These are phyloP conservation scores for Zanthoxylum bungeanum DNA, from an alignment of 345 rosid genomes.

Conservation along the genomic window DNA sequence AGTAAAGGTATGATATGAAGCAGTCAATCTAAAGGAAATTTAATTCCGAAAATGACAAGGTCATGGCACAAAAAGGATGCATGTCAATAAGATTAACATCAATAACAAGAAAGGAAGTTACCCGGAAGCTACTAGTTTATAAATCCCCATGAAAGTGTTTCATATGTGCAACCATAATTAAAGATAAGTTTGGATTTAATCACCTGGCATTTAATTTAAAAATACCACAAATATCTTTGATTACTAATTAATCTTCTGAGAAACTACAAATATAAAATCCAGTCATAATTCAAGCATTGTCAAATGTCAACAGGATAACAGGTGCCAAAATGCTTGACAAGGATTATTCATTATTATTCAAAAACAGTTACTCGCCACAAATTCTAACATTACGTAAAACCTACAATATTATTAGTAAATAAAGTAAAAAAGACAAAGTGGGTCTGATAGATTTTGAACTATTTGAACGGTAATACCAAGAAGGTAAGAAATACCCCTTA, in stretches of 20 bases:
- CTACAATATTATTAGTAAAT: not conserved
- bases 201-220: not conserved
- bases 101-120: not conserved
- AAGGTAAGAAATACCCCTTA: not conserved
- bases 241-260: not conserved
- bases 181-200: not conserved
- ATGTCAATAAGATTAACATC: not conserved
- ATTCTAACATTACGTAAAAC: not conserved
- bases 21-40: not conserved
- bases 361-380: not conserved
- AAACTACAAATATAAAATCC: not conserved
- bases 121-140: not conserved
- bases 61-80: not conserved
- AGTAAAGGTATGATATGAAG: too few relatives aligned
- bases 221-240: constrained; percentile 3
- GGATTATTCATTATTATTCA: not conserved
- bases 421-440: not conserved
- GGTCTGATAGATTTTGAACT: not conserved
- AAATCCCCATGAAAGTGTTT: not conserved
- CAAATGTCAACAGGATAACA: not conserved
- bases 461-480: not conserved
- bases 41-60: not conserved
- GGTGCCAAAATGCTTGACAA: not conserved
- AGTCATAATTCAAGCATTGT: constrained; percentile 1
- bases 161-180: not conserved